These are phyloP conservation scores for Calonectria naviculata DNA, from an alignment of 2,329 filamentous ascomycete genomes.

Conservation along the genomic window DNA sequence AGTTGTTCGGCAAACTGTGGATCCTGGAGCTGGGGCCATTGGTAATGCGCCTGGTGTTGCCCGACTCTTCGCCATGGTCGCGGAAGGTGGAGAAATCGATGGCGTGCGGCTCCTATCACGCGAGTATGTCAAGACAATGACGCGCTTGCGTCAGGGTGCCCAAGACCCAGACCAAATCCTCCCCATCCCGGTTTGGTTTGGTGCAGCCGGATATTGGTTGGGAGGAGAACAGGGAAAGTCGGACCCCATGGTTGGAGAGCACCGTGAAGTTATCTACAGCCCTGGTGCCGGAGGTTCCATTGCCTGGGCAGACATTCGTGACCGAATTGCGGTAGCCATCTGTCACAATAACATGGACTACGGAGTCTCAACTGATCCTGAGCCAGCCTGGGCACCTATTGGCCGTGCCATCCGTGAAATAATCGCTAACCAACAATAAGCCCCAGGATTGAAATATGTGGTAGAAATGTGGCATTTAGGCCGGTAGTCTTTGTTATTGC, in stretches of 20 bases:
- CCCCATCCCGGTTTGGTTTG: neutral
- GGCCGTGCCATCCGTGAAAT: neutral
- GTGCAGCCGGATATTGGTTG: neutral
- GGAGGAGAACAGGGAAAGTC: neutral
- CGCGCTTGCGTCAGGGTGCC: neutral
- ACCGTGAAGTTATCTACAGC: neutral
- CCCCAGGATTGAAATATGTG: no score
- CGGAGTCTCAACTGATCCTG: neutral
- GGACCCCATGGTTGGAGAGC: neutral
- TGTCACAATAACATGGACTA: neutral
- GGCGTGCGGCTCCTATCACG: neutral
- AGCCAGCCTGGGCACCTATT: neutral
- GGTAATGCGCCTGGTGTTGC: slow-evolving; percentile 1
- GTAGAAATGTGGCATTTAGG: no score
- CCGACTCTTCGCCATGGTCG: slow-evolving; percentile 18
- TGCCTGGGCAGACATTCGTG: neutral
- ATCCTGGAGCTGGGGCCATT: slow-evolving; percentile 17
- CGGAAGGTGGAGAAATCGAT: slow-evolving; percentile 8
- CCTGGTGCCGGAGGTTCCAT: neutral
- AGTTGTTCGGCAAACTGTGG: slow-evolving; percentile 12
- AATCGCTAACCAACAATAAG: neutral
- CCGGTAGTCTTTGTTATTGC: no score
- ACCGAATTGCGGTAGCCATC: neutral
- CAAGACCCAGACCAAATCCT: neutral
- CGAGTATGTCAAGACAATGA: neutral